These are phyloP conservation scores for Dictyostelium capitatum DNA, from an alignment of 78 protist genomes.

Conservation along the genomic window DNA sequence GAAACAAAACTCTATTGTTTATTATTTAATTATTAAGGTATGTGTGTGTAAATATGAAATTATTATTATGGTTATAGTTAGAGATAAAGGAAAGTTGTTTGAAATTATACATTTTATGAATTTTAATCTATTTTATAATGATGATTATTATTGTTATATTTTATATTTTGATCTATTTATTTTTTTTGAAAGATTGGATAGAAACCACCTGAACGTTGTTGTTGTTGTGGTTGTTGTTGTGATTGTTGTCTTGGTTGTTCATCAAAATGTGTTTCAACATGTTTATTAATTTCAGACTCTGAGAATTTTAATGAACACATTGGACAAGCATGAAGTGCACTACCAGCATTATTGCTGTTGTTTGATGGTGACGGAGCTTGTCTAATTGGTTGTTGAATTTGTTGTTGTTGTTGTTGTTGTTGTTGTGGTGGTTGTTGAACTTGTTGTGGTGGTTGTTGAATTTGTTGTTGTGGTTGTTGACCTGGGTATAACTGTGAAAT, in stretches of 20 bases:
- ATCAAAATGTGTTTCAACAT: constrained; percentile 24
- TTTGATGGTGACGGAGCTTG: background rate
- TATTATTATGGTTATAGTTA: background rate
- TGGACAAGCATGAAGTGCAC: constrained; percentile 17
- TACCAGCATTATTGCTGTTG: background rate
- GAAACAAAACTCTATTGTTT: constrained; percentile 8
- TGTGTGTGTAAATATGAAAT: background rate
- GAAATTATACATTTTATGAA: no score
- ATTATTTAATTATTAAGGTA: background rate
- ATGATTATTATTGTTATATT: background rate
- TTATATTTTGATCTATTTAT: background rate
- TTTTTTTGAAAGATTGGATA: background rate
- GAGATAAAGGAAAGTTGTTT: no score
- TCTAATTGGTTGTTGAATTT: background rate
- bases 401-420: constrained; percentile 20
- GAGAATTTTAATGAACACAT: constrained; percentile 30
- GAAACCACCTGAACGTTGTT: background rate
- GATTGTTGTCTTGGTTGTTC: background rate
- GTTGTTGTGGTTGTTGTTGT: background rate
- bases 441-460: constrained; percentile 17
- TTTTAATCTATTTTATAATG: no score
- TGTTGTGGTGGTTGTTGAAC: background rate
- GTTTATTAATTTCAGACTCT: constrained; percentile 26
- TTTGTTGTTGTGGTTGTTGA: constrained; percentile 17
- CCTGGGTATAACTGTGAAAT: constrained; percentile 14